These are phyloP conservation scores for Ophiocordyceps camponoti-rufipedis DNA, from an alignment of 2,329 filamentous ascomycete species.

Conservation along the genomic window DNA sequence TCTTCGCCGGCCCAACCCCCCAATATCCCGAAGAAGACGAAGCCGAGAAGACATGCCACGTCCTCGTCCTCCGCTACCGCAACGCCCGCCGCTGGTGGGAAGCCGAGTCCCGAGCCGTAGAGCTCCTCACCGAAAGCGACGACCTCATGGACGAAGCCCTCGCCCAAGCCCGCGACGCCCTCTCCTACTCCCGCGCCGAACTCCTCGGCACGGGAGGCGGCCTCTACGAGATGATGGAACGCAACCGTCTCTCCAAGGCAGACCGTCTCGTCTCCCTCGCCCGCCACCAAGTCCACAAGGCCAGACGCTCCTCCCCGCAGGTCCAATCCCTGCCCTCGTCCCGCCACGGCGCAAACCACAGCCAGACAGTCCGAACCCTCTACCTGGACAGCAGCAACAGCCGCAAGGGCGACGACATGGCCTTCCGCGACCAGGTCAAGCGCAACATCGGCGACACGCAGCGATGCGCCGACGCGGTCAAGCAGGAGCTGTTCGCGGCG, in stretches of 20 bases:
- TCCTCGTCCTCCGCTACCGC: slow-evolving; percentile 18
- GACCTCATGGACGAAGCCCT: slow-evolving; percentile 16
- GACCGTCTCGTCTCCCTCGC: slow-evolving; percentile 23
- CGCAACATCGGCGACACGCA: slow-evolving; percentile 18
- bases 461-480: slow-evolving; percentile 14
- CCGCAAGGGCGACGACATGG: slow-evolving; percentile 24
- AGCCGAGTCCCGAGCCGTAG: slow-evolving; percentile 21
- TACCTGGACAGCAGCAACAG: slow-evolving; percentile 31
- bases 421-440: slow-evolving; percentile 33
- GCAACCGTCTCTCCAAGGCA: slow-evolving; percentile 27
- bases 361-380: slow-evolving; percentile 28
- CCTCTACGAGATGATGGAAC: slow-evolving; percentile 33
- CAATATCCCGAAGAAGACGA: slow-evolving; percentile 34
- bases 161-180: slow-evolving; percentile 21
- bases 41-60: slow-evolving; percentile 18
- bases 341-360: slow-evolving; percentile 22
- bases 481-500: slow-evolving; percentile 13
- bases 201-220: slow-evolving; percentile 30
- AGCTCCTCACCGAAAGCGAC: slow-evolving; percentile 20
- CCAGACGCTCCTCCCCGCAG: slow-evolving; percentile 18
- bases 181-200: slow-evolving; percentile 22
- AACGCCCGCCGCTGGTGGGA: slow-evolving; percentile 16
- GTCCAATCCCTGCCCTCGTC: slow-evolving; percentile 17
- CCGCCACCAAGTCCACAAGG: slow-evolving; percentile 18
- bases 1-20: slow-evolving; percentile 34